Evolutionary conservation across 2,329 filamentous ascomycete genomes (phyloP).

Genomic region (Fusarium odoratissimum): DNA sequence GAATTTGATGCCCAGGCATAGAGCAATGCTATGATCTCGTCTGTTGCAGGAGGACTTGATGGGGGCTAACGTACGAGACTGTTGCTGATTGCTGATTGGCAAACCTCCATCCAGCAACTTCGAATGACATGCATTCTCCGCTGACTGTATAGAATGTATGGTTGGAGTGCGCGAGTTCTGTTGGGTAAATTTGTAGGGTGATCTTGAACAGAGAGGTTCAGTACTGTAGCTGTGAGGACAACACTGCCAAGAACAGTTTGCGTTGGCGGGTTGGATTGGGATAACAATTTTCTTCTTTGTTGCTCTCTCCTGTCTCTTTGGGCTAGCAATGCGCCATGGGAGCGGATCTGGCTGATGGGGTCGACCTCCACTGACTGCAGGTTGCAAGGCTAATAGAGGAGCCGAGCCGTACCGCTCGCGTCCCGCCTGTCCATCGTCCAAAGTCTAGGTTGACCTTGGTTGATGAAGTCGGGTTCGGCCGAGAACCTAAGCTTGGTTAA

Average conservation of each 20-base stretch:
- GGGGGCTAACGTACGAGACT: background rate
- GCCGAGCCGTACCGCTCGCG: conserved; percentile 42
- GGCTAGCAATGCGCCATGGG: conserved; percentile 17
- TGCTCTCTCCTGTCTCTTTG: background rate
- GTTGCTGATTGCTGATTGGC: background rate
- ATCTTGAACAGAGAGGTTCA: background rate
- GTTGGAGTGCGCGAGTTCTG: background rate
- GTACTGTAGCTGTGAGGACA: background rate
- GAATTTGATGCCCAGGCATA: conserved; percentile 9
- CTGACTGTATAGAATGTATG: background rate
- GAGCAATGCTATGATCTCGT: conserved; percentile 19
- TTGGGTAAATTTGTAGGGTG: background rate
- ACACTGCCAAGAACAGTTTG: conserved; percentile 7
- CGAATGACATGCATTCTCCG: background rate
- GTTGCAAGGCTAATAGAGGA: conserved; percentile 39
- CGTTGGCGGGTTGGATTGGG: background rate
- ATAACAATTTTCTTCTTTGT: background rate
- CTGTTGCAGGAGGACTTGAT: background rate
- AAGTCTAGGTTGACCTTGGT: conserved; percentile 23
- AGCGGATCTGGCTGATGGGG: conserved; percentile 32
- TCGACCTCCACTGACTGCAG: conserved; percentile 21
- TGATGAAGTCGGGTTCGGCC: conserved; percentile 29
- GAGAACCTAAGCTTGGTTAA: conserved; percentile 11
- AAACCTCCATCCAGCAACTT: background rate
- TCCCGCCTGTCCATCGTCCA: conserved; percentile 34